Percentiles rank a stretch among this genome's conserved stretches.
Evolutionary conservation across 345 rosid genomes (phyloP).

Genomic region (Dipteronia dyeriana): DNA sequence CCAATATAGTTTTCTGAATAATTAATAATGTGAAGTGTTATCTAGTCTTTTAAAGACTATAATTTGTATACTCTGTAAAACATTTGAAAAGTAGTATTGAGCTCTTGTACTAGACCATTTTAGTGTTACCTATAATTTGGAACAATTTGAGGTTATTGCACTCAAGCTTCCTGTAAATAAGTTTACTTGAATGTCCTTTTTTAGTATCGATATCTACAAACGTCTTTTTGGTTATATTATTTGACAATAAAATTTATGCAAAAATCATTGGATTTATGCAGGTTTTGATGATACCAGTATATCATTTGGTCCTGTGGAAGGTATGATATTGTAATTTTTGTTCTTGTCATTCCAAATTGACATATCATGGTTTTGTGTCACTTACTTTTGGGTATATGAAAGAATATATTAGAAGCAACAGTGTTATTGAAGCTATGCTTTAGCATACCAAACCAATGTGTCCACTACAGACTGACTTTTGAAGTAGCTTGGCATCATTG

Average conservation of each 20-base stretch:
- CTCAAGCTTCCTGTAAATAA: constrained; percentile 9
- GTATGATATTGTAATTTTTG: constrained; percentile 39
- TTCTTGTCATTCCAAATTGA: constrained; percentile 23
- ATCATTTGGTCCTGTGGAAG: constrained; percentile 93
- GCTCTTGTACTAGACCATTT: not conserved
- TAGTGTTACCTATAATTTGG: not conserved
- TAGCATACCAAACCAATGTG: not conserved
- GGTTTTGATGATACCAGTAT: constrained; percentile 89
- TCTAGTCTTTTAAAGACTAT: not conserved
- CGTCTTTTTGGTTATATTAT: constrained; percentile 2
- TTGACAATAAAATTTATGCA: not conserved
- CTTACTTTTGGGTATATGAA: not conserved
- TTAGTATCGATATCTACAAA: not conserved
- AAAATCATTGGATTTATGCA: constrained; percentile 39
- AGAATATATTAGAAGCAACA: not conserved
- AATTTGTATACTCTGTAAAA: constrained; percentile 1
- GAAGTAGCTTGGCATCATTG: not conserved
- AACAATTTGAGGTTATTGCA: constrained; percentile 6
- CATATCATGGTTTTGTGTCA: constrained; percentile 21
- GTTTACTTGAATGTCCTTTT: constrained; percentile 3
- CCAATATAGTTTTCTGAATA: not conserved
- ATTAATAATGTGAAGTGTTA: not conserved
- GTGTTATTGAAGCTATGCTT: not conserved
- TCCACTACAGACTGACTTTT: not conserved
- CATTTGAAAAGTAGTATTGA: not conserved